A percentile compares a stretch with the other conserved stretches of the same genome.
Evolutionary conservation across 2,329 filamentous ascomycete species (phyloP).

Genomic region (Ramularia endophylla): DNA sequence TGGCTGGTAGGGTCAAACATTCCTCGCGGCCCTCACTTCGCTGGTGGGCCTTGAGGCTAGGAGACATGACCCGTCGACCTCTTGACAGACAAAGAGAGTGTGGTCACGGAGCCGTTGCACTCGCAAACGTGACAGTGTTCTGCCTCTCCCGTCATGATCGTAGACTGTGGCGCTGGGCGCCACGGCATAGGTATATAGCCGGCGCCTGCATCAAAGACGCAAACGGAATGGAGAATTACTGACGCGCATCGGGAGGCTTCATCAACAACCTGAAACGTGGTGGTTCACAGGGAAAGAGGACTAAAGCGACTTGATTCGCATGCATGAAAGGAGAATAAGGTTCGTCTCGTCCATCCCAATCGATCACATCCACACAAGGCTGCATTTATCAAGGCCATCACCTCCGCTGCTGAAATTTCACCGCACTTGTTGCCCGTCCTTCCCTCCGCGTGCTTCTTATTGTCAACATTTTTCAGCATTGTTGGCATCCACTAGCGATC

Average conservation of each 20-base stretch:
- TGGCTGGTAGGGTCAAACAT: too few relatives aligned
- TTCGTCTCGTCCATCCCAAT: conserved; percentile 2
- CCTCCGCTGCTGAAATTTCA: conserved; percentile 4
- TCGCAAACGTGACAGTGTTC: conserved; percentile 1
- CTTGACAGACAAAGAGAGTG: conserved; percentile 14
- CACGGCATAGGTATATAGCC: conserved; percentile 7
- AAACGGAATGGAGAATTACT: background rate
- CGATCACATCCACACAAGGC: conserved; percentile 1
- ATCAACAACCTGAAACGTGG: conserved; percentile 12
- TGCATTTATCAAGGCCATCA: conserved; percentile 5
- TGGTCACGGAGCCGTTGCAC: conserved; percentile 6
- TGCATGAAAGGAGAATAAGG: conserved; percentile 3
- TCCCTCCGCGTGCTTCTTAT: background rate
- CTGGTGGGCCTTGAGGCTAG: conserved; percentile 17
- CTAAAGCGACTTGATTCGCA: conserved; percentile 6
- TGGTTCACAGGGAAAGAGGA: conserved; percentile 7
- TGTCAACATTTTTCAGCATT: conserved; percentile 5
- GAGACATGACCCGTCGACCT: conserved; percentile 11
- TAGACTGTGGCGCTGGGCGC: conserved; percentile 1
- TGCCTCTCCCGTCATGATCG: conserved; percentile 8
- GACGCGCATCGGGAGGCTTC: conserved; percentile 9
- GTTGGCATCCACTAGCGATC: conserved; percentile 4
- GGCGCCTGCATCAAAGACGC: conserved; percentile 3
- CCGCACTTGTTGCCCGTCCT: conserved; percentile 1
- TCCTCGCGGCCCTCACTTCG: too few relatives aligned